Percentiles rank a stretch among this genome's conserved stretches.
Evolutionary conservation across 441 rosid species (phyloP).

Genomic region (Pelargonium cotyledonis): DNA sequence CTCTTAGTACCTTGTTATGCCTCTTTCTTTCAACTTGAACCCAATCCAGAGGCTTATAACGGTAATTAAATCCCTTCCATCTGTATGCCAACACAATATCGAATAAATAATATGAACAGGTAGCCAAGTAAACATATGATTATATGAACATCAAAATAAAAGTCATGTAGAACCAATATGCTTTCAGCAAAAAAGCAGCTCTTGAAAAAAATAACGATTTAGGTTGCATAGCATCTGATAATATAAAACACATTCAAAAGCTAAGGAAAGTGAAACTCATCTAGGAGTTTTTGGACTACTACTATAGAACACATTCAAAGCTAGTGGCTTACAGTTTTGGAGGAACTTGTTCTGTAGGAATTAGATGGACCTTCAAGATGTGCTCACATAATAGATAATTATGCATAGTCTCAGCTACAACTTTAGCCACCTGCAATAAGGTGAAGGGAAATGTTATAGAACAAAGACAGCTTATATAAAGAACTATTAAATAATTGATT

Average conservation of each 20-base stretch:
- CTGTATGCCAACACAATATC: slow-evolving; percentile 22
- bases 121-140: neutral
- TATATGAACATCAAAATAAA: neutral
- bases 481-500: neutral
- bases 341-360: slow-evolving; percentile 64
- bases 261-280: neutral
- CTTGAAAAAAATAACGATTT: neutral
- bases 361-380: slow-evolving; percentile 64
- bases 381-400: slow-evolving; percentile 75
- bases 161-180: neutral
- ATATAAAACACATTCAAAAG: too few relatives aligned
- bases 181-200: too few relatives aligned
- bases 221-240: neutral
- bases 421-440: slow-evolving; percentile 67
- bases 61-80: slow-evolving; percentile 54
- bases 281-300: neutral
- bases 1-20: slow-evolving; percentile 44
- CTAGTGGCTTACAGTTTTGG: slow-evolving; percentile 59
- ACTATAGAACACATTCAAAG: neutral
- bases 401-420: slow-evolving; percentile 89
- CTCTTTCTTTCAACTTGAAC: slow-evolving; percentile 41
- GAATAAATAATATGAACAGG: neutral
- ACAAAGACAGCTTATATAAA: neutral
- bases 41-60: slow-evolving; percentile 40
- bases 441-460: neutral